Base-by-base conservation (phyloP, 108 stramenopile genomes). In the Craspedostauros australis region DNA sequence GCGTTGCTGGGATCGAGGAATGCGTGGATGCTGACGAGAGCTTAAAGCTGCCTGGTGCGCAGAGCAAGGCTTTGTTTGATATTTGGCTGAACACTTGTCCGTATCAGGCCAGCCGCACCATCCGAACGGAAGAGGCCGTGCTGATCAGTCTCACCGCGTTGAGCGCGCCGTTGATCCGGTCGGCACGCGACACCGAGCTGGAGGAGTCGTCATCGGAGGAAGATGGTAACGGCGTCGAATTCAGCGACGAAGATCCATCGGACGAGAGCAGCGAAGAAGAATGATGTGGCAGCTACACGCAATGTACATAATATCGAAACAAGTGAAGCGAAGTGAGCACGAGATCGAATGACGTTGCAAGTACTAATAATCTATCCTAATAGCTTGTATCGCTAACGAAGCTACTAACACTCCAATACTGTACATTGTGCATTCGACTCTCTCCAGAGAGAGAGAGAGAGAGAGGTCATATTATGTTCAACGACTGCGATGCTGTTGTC, bases 1-100 rank as follows among this genome's bases (percentile, higher is more conserved):
- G 97, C 8, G 95, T 98, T 28, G 86, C 90, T 39, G 97, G 97
- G 15, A 94, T 98, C 32, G 97, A 98, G 63, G 95, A 95, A 55
- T 91, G 83, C 46, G 86, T 96, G 7, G 95, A 96, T 66, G 92
- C 90, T 3, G 95, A 96, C 57, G 95, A 95, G 52, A 74, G 69
- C 3, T 75, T 95, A 49, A 76, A 58, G n/a, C 38, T 95, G 18
- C 70, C 93, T 4, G 95, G 91, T 23, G 72, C 74, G 22, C 72
- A 95, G 45, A 79, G 86, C 41, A 71, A 63, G 21, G 80, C 73
- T 39, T 65, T 96, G 46, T 97, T 97, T 73, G 93, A 97, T 63
- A 32, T 87, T 21, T 97, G 94, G 90, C 64, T 91, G 31, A 94
- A 94, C 47, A 80, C 78, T 14, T 82, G 80, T 44, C 86, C 84